Conservation (phyloP, 768 basidiomycete species). For the Harrya chromipes region DNA sequence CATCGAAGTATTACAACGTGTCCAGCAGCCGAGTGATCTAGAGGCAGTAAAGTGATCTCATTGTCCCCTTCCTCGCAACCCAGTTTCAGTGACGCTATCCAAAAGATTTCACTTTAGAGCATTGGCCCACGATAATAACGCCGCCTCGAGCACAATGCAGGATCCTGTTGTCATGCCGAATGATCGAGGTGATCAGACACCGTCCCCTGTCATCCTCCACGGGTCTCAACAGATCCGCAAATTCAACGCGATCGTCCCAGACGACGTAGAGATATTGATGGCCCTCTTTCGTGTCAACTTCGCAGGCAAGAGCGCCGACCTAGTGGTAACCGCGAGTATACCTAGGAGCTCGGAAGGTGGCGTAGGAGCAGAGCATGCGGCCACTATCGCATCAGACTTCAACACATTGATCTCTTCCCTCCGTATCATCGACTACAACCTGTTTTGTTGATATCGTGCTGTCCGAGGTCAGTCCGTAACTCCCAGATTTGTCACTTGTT, state of each 20-base stretch:
- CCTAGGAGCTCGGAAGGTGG: slow-evolving; percentile 44
- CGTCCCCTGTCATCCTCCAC: slow-evolving; percentile 55
- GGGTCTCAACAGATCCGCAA: slow-evolving; percentile 77
- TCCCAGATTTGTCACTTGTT: slow-evolving; percentile 1
- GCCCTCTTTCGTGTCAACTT: slow-evolving; percentile 75
- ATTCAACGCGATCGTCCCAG: slow-evolving; percentile 59
- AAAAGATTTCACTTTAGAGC: slow-evolving; percentile 87
- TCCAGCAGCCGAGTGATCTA: slow-evolving; percentile 49
- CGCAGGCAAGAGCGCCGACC: slow-evolving; percentile 58
- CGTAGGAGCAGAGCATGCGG: slow-evolving; percentile 35
- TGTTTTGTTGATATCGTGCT: slow-evolving; percentile 56
- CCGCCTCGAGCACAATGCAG: slow-evolving; percentile 47
- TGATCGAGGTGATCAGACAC: slow-evolving; percentile 47
- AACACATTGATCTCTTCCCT: slow-evolving; percentile 54
- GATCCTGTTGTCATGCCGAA: slow-evolving; percentile 39
- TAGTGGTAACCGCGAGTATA: slow-evolving; percentile 83
- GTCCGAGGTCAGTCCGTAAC: background rate
- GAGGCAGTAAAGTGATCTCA: slow-evolving; percentile 67
- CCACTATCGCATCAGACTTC: slow-evolving; percentile 45
- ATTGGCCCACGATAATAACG: slow-evolving; percentile 87
- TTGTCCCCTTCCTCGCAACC: slow-evolving; percentile 1
- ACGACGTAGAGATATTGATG: slow-evolving; percentile 73
- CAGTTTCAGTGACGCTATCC: slow-evolving; percentile 3
- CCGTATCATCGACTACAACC: slow-evolving; percentile 58
- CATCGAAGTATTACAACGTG: slow-evolving; percentile 78